These are phyloP conservation scores for Diplodia intermedia DNA, from an alignment of 2,329 filamentous ascomycete genomes.

Conservation along the genomic window DNA sequence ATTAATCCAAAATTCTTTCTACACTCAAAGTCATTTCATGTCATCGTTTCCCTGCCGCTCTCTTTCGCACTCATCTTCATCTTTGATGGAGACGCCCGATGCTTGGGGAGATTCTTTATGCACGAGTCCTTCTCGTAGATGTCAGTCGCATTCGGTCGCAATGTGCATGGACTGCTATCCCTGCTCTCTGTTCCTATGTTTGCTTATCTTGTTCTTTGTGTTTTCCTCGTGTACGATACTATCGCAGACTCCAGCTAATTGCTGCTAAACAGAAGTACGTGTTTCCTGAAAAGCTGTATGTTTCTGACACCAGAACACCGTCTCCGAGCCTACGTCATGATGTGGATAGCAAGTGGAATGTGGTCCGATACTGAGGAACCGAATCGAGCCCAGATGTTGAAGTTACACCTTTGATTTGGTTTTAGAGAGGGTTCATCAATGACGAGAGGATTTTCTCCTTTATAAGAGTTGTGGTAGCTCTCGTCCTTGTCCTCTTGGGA, in stretches of 20 bases:
- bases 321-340: background rate
- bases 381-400: no score
- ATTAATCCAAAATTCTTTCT: background rate
- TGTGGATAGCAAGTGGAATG: background rate
- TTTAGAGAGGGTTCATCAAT: no score
- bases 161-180: background rate
- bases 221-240: background rate
- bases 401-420: no score
- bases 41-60: background rate
- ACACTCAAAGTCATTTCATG: background rate
- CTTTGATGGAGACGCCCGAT: background rate
- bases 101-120: background rate
- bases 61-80: background rate
- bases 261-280: background rate
- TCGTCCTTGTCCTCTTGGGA: no score
- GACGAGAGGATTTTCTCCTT: no score
- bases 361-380: no score
- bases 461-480: no score
- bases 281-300: background rate
- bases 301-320: background rate
- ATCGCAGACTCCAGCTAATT: background rate
- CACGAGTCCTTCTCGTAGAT: background rate
- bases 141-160: background rate
- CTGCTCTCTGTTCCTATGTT: background rate
- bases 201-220: background rate